phyloP scores from a whole-genome alignment of 306 rosid genomes.

The Cicer chorassanicum region DNA sequence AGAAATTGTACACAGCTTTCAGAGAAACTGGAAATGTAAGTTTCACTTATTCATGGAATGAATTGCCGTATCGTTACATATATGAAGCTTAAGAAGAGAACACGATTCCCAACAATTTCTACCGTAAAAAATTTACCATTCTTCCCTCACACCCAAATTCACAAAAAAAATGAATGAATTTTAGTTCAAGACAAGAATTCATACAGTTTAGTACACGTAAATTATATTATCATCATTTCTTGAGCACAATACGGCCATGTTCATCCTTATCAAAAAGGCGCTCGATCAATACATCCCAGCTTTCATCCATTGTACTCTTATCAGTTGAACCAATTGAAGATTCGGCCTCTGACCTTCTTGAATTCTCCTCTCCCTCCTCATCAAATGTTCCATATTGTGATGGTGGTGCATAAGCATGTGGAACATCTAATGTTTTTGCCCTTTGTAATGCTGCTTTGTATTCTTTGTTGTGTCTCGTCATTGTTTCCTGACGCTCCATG shows the following conservation, averaged over 20 bases:
- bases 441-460: constrained; percentile 85
- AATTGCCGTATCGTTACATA: background rate
- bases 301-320: constrained; percentile 56
- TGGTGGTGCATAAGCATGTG: constrained; percentile 74
- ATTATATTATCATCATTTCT: constrained; percentile 50
- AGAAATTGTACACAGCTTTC: background rate
- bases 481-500: constrained; percentile 80
- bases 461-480: constrained; percentile 68
- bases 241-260: constrained; percentile 54
- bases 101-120: constrained; percentile 12
- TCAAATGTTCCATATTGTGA: constrained; percentile 81
- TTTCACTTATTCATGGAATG: background rate
- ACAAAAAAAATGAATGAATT: constrained; percentile 56
- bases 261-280: constrained; percentile 65
- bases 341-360: constrained; percentile 56
- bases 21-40: background rate
- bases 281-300: constrained; percentile 69
- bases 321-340: constrained; percentile 55
- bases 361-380: constrained; percentile 55
- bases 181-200: background rate
- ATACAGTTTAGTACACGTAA: background rate
- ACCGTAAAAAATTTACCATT: background rate
- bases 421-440: constrained; percentile 81
- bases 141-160: constrained; percentile 34
- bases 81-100: constrained; percentile 25